Conservation (phyloP, 495 filamentous ascomycete species). For the Hamigera avellanea region DNA sequence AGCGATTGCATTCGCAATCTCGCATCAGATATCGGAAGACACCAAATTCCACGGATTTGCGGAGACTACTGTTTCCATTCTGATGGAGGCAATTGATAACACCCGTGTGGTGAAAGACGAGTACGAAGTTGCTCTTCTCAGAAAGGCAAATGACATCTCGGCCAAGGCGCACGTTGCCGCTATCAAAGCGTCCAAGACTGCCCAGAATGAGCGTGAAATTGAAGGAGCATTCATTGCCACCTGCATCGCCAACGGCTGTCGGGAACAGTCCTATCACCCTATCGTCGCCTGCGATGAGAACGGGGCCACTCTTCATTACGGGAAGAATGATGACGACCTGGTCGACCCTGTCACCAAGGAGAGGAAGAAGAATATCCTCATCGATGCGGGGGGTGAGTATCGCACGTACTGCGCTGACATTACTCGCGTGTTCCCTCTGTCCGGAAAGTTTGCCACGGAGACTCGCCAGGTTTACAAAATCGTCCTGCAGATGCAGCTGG, state of each 20-base stretch:
- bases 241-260: constrained; percentile 64
- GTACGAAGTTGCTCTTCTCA: constrained; percentile 74
- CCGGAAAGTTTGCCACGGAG: constrained; percentile 61
- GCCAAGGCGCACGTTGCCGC: constrained; percentile 63
- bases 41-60: constrained; percentile 54
- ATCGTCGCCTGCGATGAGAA: constrained; percentile 70
- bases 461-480: constrained; percentile 73
- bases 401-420: constrained; percentile 77
- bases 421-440: constrained; percentile 79
- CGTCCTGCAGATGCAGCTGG: constrained; percentile 73
- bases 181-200: constrained; percentile 50
- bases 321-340: constrained; percentile 60
- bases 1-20: constrained; percentile 55
- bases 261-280: constrained; percentile 71
- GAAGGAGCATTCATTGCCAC: constrained; percentile 63
- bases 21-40: constrained; percentile 53
- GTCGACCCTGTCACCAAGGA: constrained; percentile 21
- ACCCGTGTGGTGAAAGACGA: constrained; percentile 70
- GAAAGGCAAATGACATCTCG: constrained; percentile 73
- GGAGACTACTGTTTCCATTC: constrained; percentile 43
- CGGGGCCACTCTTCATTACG: constrained; percentile 81
- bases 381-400: constrained; percentile 80
- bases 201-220: constrained; percentile 70
- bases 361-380: constrained; percentile 60
- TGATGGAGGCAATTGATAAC: constrained; percentile 70